Evolutionary conservation across 495 filamentous ascomycete species (phyloP).

Genomic region (Aspergillus heteromorphus): DNA sequence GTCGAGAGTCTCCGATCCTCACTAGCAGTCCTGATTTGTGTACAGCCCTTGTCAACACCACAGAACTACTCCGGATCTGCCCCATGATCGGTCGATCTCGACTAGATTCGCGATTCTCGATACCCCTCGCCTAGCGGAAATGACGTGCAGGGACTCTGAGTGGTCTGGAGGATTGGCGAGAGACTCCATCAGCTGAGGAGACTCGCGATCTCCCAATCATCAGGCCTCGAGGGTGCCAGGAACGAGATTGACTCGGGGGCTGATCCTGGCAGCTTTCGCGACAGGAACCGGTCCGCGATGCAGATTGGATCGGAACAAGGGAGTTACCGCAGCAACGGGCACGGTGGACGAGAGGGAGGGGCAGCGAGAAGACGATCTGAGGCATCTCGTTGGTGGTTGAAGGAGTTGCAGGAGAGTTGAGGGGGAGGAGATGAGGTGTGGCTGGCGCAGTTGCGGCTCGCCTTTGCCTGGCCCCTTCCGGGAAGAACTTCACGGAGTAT

Average conservation of each 20-base stretch:
- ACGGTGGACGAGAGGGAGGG: constrained; percentile 1
- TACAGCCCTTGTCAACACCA: too few species aligned
- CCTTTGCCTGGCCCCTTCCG: background rate
- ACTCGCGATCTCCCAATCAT: constrained; percentile 9
- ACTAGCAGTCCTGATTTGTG: too few species aligned
- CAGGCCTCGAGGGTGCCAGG: background rate
- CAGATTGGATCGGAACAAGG: constrained; percentile 14
- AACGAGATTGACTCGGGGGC: constrained; percentile 9
- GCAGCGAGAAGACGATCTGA: background rate
- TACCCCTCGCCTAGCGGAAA: constrained; percentile 1
- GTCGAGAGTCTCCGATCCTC: too few species aligned
- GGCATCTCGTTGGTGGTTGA: background rate
- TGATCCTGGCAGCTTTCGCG: background rate
- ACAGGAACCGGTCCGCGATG: background rate
- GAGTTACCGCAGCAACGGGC: constrained; percentile 33
- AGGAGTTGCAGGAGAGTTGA: too few species aligned
- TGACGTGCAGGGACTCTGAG: constrained; percentile 9
- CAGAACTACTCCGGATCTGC: background rate
- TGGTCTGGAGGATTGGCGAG: too few species aligned
- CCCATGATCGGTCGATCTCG: background rate
- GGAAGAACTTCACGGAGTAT: too few species aligned
- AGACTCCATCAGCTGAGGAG: too few species aligned
- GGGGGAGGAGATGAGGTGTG: too few species aligned
- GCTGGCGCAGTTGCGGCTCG: constrained; percentile 2
- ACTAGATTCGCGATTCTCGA: background rate